These are phyloP conservation scores for Sideroxylon spinosum DNA, from an alignment of 179 eudicot species.

Conservation along the genomic window DNA sequence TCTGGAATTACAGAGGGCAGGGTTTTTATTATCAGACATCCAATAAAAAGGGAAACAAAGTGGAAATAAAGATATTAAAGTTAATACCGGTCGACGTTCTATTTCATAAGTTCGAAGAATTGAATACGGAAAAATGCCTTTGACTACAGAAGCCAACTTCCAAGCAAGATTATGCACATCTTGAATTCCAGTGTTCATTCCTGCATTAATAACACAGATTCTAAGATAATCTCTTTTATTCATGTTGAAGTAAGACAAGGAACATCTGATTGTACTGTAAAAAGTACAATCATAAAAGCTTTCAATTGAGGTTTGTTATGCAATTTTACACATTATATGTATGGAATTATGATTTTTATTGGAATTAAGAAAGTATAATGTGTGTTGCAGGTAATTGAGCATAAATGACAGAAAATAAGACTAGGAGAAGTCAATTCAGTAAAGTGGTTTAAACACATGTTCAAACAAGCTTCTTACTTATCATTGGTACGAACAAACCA, in stretches of 20 bases:
- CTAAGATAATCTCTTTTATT: not conserved
- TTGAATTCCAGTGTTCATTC: slow-evolving; percentile 98
- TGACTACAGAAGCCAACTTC: slow-evolving; percentile 76
- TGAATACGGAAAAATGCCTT: slow-evolving; percentile 58
- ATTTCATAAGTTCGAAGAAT: slow-evolving; percentile 73
- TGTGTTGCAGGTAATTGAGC: no score
- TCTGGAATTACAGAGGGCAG: slow-evolving; percentile 40
- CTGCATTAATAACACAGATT: slow-evolving; percentile 35
- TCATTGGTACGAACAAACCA: no score
- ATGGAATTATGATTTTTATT: no score
- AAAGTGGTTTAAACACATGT: no score
- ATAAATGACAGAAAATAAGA: no score
- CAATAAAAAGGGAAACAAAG: not conserved
- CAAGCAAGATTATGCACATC: slow-evolving; percentile 98
- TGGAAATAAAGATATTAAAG: not conserved
- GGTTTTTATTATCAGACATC: not conserved
- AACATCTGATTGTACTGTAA: no score
- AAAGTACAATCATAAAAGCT: no score
- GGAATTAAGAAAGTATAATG: no score
- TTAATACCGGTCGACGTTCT: slow-evolving; percentile 77
- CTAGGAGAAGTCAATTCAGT: no score
- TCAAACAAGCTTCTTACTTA: no score
- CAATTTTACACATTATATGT: no score
- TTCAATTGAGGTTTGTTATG: no score
- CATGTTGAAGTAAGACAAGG: not conserved